phyloP scores from a whole-genome alignment of 73 alveolate genomes.

The Breviolum minutum region DNA sequence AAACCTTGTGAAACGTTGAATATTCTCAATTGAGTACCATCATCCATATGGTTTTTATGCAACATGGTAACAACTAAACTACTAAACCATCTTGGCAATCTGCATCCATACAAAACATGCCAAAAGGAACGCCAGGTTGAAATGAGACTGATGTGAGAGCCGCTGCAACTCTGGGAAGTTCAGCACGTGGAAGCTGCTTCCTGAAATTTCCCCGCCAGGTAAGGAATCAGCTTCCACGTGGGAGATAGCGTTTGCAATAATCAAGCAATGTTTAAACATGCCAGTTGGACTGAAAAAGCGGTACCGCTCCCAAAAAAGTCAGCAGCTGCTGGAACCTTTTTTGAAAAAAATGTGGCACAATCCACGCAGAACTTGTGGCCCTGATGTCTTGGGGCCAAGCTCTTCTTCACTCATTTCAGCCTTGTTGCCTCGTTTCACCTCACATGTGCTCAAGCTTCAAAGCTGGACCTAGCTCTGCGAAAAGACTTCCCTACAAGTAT shows the following conservation, averaged over 20 bases:
- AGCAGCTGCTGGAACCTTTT: constrained; percentile 69
- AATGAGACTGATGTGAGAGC: constrained; percentile 60
- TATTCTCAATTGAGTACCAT: too few species aligned
- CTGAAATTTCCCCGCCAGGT: background rate
- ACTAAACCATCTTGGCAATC: too few species aligned
- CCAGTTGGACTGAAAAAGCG: constrained; percentile 66
- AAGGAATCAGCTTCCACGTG: too few species aligned
- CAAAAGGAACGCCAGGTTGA: constrained; percentile 35
- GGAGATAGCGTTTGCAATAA: too few species aligned
- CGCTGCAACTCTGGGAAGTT: constrained; percentile 87
- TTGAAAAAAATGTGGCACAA: background rate
- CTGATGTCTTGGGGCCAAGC: background rate
- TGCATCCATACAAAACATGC: background rate
- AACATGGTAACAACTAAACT: too few species aligned
- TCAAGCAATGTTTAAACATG: background rate
- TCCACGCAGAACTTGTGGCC: background rate
- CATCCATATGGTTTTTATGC: too few species aligned
- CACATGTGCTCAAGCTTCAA: background rate
- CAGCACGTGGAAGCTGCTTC: constrained; percentile 87
- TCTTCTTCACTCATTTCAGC: constrained; percentile 64
- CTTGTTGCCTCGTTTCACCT: constrained; percentile 50
- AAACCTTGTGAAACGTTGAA: background rate
- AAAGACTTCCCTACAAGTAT: background rate
- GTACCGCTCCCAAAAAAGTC: constrained; percentile 66
- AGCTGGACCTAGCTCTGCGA: background rate